Base-by-base conservation (phyloP, 345 rosid species). In the Brassica cretica region DNA sequence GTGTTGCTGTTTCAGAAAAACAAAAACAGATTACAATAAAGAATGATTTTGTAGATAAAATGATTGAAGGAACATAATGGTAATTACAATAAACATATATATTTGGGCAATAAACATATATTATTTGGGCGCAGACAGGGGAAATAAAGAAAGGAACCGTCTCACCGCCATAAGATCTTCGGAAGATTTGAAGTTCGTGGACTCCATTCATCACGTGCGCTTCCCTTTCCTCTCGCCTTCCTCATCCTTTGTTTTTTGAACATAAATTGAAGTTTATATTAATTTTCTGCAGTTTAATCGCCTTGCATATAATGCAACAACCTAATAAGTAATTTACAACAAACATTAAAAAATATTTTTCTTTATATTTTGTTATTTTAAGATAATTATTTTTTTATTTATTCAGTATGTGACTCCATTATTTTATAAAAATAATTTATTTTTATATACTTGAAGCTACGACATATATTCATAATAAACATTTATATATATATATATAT, bases 161-260 rank as follows among this genome's bases (percentile, higher is more conserved):
- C 72, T 65, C 72, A 71, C 77, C 77, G 82, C 72, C 82, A 66
- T 46, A 73, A 67, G 74, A 78, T 78, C 78, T 67, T 78, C 16
- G 8, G 56, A 67, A 78, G 77, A 78, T 78, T 78, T 78, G 58
- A 51, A 59, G 82, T 61, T 58, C 33, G 73, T 72, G 77, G 81
- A 66, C 69, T 64, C 66, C 62, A 1, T 78, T 51, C 18, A n/a
- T 51, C 82, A 78, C 82, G 78, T 73, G 82, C n/a, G 15, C 64
- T 30, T 61, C 44, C 62, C 69, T 78, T 78, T 66, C 76, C 76
- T 70, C 35, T 35, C 14, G 59, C 44, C 56, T 77, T 78, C 73
- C 77, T 67, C 68, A 11, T 41, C 60, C 24, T 51, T 60, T 51
- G 18, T 44, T 39, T 67, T 21, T 46, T 51, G 5, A n/a, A 51